Evolutionary conservation across 768 basidiomycete species (phyloP), one percentile per base, ranked within the genome.

Genomic region (Strobilomyces confusus): DNA sequence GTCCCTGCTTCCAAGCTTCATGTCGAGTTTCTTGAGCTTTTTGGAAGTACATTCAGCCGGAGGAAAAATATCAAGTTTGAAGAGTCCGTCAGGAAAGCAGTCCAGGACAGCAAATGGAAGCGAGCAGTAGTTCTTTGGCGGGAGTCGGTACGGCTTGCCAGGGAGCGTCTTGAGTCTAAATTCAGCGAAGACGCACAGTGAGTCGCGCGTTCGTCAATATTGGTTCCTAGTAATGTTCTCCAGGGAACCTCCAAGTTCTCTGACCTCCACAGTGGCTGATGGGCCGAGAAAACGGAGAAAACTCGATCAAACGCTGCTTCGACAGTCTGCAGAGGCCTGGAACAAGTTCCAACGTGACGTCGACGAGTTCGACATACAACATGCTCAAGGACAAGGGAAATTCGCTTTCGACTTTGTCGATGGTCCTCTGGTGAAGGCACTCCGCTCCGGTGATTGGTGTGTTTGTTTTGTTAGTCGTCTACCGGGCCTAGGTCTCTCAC

Each of bases 351-450:
- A 83, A 52, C 72, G 59, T 29, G 82, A 85, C 20, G 81, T 95
- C 7, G 76, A 81, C 30, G 83, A 86, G 29, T 99, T 99, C 58
- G 90, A 95, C 58, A 75, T 87, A 1, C 91, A 95, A 61, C 87
- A 95, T 67, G 84, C 93, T n/a, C 83, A 83, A 52, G 87, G 86
- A 45, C 87, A 89, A 61, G 86, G 90, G 25, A 94, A 90, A 66
- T 89, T 97, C 63, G 89, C 94, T 0, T 98, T 98, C 64, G 84
- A 85, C 9, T 98, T 98, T 62, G 86, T 98, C 2, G 97, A 99
- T 65, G 97, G 95, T 0, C 95, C 97, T 13, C 74, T 99, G n/a
- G 83, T 97, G 22, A 89, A 86, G 61, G 97, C 97, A 3, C 70
- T 99, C 51, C 80, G 87, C 26, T 79, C 78, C 43, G 97, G 97